phyloP scores from a whole-genome alignment of 1,139 yeast genomes.

The Magnusiomyces suaveolens region DNA sequence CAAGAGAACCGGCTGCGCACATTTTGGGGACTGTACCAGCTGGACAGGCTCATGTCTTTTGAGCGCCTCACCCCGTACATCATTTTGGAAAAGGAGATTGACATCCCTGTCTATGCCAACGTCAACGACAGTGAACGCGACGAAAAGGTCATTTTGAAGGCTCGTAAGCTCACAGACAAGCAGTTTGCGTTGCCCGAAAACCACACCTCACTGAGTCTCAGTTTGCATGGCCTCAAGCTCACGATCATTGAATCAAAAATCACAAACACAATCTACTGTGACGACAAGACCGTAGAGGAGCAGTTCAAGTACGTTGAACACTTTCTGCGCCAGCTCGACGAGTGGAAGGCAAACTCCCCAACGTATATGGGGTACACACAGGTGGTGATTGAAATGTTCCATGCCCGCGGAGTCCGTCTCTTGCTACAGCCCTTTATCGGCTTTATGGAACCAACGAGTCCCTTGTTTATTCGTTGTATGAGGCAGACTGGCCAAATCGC shows the following conservation, averaged over 20 bases:
- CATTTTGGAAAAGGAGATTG: neutral
- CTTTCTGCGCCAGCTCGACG: neutral
- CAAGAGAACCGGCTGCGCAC: neutral
- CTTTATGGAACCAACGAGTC: conserved; percentile 89
- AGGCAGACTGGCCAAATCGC: neutral
- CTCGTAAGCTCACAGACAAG: neutral
- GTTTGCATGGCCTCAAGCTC: neutral
- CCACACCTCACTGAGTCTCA: neutral
- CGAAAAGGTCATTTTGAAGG: neutral
- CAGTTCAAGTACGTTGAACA: conserved; percentile 1
- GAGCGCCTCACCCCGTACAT: neutral
- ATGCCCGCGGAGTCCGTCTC: conserved; percentile 1
- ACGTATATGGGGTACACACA: neutral
- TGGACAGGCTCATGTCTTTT: neutral
- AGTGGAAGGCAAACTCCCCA: conserved; percentile 1
- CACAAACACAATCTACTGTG: neutral
- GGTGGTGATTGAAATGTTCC: neutral
- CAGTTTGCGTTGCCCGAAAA: neutral
- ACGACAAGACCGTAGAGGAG: neutral
- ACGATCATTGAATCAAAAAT: neutral
- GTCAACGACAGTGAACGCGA: neutral
- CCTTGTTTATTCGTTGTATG: conserved; percentile 43
- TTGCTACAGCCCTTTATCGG: conserved; percentile 51
- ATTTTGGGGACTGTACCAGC: conserved; percentile 4
- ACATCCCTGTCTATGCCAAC: neutral